Conservation (phyloP, 1,139 yeast species). For the Protomyces lactucae-debilis region DNA sequence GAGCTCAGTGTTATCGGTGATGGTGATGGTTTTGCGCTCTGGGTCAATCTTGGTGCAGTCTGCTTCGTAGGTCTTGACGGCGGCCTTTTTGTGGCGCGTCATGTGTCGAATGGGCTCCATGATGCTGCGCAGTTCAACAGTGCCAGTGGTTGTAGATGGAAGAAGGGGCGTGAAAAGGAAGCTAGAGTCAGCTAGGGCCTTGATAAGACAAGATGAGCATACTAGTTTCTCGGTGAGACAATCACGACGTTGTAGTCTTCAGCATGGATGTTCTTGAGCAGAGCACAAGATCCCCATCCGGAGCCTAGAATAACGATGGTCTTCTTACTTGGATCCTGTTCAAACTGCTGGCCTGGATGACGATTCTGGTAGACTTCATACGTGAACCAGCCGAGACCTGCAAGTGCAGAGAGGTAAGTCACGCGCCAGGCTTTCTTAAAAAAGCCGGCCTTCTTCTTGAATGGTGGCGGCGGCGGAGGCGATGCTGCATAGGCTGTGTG, state of each 20-base stretch:
- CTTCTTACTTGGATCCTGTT: conserved; percentile 61
- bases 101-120: conserved; percentile 57
- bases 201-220: conserved; percentile 59
- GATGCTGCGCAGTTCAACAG: conserved; percentile 83
- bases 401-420: conserved; percentile 37
- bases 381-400: conserved; percentile 38
- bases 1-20: conserved; percentile 55
- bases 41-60: conserved; percentile 83
- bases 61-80: conserved; percentile 83
- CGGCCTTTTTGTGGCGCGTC: conserved; percentile 66
- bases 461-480: background rate
- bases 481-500: background rate
- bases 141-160: conserved; percentile 92
- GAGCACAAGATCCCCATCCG: conserved; percentile 78
- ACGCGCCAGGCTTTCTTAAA: conserved; percentile 39
- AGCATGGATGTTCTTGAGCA: conserved; percentile 80
- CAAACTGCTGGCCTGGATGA: conserved; percentile 42
- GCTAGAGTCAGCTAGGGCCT: conserved; percentile 52
- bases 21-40: conserved; percentile 53
- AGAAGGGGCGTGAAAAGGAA: conserved; percentile 62
- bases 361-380: conserved; percentile 40
- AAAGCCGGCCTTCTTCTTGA: conserved; percentile 33
- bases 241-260: conserved; percentile 80
- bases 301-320: conserved; percentile 85
- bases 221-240: conserved; percentile 90